Base-by-base conservation (phyloP, 2,329 filamentous ascomycete genomes). In the Aspergillus uvarum region DNA sequence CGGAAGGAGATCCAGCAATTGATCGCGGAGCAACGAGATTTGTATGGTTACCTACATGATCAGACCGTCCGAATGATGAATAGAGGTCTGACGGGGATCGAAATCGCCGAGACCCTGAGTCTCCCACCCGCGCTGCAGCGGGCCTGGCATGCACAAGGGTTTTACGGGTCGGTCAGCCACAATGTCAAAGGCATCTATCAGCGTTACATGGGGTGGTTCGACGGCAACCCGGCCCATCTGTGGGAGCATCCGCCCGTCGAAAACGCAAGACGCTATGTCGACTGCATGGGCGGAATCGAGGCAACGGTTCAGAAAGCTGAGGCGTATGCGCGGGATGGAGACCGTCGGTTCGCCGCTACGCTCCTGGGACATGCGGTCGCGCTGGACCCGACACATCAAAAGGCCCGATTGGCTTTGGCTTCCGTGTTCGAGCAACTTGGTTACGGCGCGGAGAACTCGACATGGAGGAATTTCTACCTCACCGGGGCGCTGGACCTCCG, bases 401-500 rank as follows among this genome's bases (percentile, higher is more conserved):
- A 59, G 3, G 62, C 69, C 0, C 67, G 61, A 56, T 49, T 19
- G 4, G 50, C 64, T 5, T 68, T 80, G 3, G 73, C 72, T 1
- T 58, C 58, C 1, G 69, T 74, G 0, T 79, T 72, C 57, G 67
- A 72, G 50, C 59, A 66, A 21, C 70, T 80, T 8, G 77, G 74
- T 0, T 74, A 68, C 55, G 73, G 74, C 2, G 62, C 72, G 2
- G 76, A 79, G 63, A 80, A 79, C 63, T 76, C 66, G 2, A 74
- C 74, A 0, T 80, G 77, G 78, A 65, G 77, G 2, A 79, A 79
- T 57, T 76, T 78, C 57, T 80, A 76, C 54, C 67, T 79, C 1
- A 67, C 70, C 2, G 71, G 63, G 0, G 72, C 76, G 12, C 59
- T 60, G 29, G 73, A 73, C n/a, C 67, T 76, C 48, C 50, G 54